phyloP scores from a whole-genome alignment of 768 basidiomycete species.

The Sporobolomyces phaffii region DNA sequence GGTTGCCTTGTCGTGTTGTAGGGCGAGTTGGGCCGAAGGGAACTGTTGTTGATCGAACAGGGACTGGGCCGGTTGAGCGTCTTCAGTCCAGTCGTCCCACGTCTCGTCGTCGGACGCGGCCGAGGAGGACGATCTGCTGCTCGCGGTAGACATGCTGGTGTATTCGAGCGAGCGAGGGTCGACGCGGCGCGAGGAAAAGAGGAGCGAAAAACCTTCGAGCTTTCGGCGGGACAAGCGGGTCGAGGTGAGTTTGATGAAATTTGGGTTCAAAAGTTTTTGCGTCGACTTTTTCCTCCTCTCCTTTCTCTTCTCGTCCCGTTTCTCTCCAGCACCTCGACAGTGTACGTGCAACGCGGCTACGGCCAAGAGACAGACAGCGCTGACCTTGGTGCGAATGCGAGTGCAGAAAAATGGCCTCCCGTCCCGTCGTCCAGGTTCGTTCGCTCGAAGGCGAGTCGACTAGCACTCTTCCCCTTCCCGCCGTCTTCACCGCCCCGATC shows the following conservation, averaged over 20 bases:
- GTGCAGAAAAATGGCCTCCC: constrained; percentile 35
- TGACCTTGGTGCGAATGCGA: too few relatives aligned
- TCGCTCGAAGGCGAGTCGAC: constrained; percentile 39
- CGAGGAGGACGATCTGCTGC: constrained; percentile 4
- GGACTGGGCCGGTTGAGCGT: constrained; percentile 54
- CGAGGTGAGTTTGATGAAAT: too few relatives aligned
- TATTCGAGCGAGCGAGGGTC: too few relatives aligned
- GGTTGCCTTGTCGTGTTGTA: constrained; percentile 58
- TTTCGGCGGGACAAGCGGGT: too few relatives aligned
- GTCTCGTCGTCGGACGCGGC: constrained; percentile 16
- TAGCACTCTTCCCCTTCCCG: constrained; percentile 50
- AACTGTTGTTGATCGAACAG: constrained; percentile 64
- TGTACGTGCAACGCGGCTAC: too few relatives aligned
- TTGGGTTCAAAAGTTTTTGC: background rate
- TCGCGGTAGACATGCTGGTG: background rate
- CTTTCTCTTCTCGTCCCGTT: constrained; percentile 2
- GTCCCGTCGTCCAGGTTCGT: constrained; percentile 40
- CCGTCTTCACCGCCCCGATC: constrained; percentile 96
- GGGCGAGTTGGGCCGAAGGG: constrained; percentile 56
- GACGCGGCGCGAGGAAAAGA: too few relatives aligned
- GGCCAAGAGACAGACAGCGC: too few relatives aligned
- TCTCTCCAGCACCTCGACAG: constrained; percentile 7
- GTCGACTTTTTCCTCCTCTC: background rate
- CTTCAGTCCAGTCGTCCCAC: constrained; percentile 39
- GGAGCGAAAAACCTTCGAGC: too few relatives aligned